Conservation (phyloP, 176 grass and related monocot genomes). For the Thalia dealbata region DNA sequence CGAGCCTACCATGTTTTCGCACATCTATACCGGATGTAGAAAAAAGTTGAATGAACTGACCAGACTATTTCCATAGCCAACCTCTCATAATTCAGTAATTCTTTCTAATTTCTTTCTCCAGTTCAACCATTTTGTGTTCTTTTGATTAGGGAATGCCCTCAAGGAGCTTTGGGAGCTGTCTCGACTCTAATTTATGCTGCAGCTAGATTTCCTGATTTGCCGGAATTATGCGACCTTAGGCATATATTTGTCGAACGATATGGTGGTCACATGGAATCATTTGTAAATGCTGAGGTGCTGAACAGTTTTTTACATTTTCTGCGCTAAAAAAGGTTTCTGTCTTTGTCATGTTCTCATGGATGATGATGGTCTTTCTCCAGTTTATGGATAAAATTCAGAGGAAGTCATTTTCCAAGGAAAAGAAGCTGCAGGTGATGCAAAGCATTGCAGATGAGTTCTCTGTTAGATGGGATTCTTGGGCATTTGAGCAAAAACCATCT, state of each 20-base stretch:
- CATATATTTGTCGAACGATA: conserved; percentile 69
- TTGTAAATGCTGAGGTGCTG: conserved; percentile 78
- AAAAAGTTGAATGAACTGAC: neutral
- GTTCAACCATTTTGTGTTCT: neutral
- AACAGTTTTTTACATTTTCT: neutral
- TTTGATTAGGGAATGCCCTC: conserved; percentile 69
- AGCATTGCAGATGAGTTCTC: conserved; percentile 69
- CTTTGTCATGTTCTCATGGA: neutral
- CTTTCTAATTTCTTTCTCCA: neutral
- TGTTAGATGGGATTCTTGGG: conserved; percentile 45
- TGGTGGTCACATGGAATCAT: conserved; percentile 51
- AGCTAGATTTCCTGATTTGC: conserved; percentile 89
- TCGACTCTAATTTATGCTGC: conserved; percentile 87
- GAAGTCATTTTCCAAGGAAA: conserved; percentile 73
- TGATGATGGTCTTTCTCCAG: conserved; percentile 24
- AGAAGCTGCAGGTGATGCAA: conserved; percentile 73
- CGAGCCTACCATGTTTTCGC: neutral
- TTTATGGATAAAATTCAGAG: conserved; percentile 73
- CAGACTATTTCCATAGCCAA: neutral
- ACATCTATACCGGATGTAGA: neutral
- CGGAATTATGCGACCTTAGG: conserved; percentile 82
- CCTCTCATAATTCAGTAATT: neutral
- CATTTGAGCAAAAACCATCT: conserved; percentile 42
- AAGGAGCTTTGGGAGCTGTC: conserved; percentile 68
- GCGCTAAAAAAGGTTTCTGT: neutral